Evolutionary conservation across 1,139 yeast genomes (phyloP).

Genomic region (Pichia sp.): DNA sequence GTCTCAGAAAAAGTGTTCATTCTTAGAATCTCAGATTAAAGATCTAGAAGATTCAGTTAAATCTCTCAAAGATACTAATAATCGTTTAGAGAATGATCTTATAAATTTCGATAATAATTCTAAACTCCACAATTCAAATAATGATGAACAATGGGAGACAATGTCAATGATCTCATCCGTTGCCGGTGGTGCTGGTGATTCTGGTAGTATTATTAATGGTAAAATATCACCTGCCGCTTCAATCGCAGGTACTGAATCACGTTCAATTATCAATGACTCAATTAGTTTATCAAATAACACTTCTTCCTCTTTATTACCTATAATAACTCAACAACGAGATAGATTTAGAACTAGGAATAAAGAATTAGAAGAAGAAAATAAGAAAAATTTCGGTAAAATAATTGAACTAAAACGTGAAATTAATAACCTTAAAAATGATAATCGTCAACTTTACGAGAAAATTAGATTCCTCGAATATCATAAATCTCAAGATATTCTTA

Average conservation of each 20-base stretch:
- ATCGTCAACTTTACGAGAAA: slow-evolving; percentile 72
- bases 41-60: slow-evolving; percentile 34
- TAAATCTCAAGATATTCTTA: too few species aligned
- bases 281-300: neutral
- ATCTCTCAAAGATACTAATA: slow-evolving; percentile 39
- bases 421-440: slow-evolving; percentile 59
- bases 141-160: slow-evolving; percentile 44
- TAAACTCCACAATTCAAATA: slow-evolving; percentile 20
- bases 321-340: slow-evolving; percentile 91
- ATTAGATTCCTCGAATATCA: slow-evolving; percentile 64
- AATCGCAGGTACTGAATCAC: slow-evolving; percentile 33
- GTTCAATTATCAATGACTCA: slow-evolving; percentile 23
- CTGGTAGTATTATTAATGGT: slow-evolving; percentile 22
- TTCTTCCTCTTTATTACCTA: slow-evolving; percentile 58
- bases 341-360: slow-evolving; percentile 74
- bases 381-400: slow-evolving; percentile 48
- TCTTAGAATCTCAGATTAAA: too few species aligned
- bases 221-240: slow-evolving; percentile 44
- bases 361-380: slow-evolving; percentile 76
- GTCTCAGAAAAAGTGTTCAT: slow-evolving; percentile 28
- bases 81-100: slow-evolving; percentile 66
- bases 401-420: slow-evolving; percentile 60
- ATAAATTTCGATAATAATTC: slow-evolving; percentile 41
- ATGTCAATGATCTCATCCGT: slow-evolving; percentile 63
- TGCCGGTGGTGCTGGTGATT: slow-evolving; percentile 27